These are phyloP conservation scores for Hyphopichia wangnamkhiaoensis DNA, from an alignment of 1,139 yeast genomes.

Conservation along the genomic window DNA sequence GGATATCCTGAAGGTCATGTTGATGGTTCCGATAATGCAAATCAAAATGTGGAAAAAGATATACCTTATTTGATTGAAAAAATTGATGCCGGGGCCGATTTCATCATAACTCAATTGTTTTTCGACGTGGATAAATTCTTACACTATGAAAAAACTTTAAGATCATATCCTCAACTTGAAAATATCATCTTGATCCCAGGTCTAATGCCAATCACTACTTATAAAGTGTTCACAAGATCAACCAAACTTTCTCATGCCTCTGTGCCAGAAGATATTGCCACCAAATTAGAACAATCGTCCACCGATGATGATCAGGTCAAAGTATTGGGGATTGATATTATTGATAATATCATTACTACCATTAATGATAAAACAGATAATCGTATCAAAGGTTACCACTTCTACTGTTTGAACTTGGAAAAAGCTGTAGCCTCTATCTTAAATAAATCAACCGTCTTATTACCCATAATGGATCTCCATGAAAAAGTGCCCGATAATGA, in stretches of 20 bases:
- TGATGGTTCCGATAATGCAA: constrained; percentile 66
- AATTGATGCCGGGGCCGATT: constrained; percentile 50
- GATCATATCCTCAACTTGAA: constrained; percentile 34
- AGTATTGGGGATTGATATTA: constrained; percentile 73
- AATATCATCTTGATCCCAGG: constrained; percentile 79
- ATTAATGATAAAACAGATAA: constrained; percentile 55
- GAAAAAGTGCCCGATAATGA: constrained; percentile 20
- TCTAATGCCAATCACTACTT: constrained; percentile 94
- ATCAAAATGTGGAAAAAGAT: constrained; percentile 65
- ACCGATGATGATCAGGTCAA: constrained; percentile 86
- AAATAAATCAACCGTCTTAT: constrained; percentile 54
- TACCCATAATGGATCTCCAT: constrained; percentile 23
- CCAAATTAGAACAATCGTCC: constrained; percentile 54
- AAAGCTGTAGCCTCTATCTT: constrained; percentile 87
- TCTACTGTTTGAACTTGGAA: constrained; percentile 86
- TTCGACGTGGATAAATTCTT: constrained; percentile 45
- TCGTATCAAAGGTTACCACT: constrained; percentile 77
- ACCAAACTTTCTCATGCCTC: constrained; percentile 88
- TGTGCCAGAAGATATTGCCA: constrained; percentile 54
- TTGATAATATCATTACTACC: constrained; percentile 62
- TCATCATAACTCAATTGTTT: constrained; percentile 47
- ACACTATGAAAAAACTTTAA: constrained; percentile 36
- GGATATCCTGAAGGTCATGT: constrained; percentile 98
- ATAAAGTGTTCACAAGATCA: constrained; percentile 81
- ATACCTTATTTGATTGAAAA: constrained; percentile 65